Evolutionary conservation across 2,329 filamentous ascomycete genomes (phyloP).

Genomic region (Cladosporium sphaerospermum): DNA sequence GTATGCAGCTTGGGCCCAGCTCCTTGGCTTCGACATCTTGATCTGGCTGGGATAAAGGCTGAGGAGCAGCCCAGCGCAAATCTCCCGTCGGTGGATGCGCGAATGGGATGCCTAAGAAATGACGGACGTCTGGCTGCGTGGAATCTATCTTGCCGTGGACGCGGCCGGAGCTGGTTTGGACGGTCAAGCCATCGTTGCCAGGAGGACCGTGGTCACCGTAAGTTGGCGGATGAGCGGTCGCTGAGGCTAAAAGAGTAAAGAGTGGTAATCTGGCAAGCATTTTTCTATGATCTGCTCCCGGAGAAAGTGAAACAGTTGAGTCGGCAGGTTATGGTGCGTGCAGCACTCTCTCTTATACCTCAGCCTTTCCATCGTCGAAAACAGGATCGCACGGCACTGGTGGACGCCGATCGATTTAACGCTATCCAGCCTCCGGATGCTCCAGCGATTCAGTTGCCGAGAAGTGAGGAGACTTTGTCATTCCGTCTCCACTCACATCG

Average conservation of each 20-base stretch:
- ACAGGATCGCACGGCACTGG: too few relatives aligned
- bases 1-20: constrained; percentile 24
- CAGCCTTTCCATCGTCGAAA: too few relatives aligned
- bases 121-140: constrained; percentile 59
- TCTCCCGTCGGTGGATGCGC: constrained; percentile 20
- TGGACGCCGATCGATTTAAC: too few relatives aligned
- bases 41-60: constrained; percentile 17
- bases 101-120: constrained; percentile 24
- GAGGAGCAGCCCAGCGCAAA: constrained; percentile 20
- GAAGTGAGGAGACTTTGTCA: too few relatives aligned
- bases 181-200: background rate
- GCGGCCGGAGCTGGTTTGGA: constrained; percentile 5
- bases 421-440: too few relatives aligned
- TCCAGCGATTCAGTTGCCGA: too few relatives aligned
- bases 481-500: too few relatives aligned
- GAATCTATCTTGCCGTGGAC: constrained; percentile 49
- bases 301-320: too few relatives aligned
- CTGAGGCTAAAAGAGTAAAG: background rate
- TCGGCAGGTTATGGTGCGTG: too few relatives aligned
- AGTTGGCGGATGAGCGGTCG: background rate
- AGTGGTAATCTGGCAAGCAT: background rate
- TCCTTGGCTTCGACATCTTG: constrained; percentile 20
- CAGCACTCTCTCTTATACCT: too few relatives aligned
- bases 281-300: background rate
- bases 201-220: background rate